Conservation (phyloP, 176 grass and related monocot genomes). For the Dactylis glomerata region DNA sequence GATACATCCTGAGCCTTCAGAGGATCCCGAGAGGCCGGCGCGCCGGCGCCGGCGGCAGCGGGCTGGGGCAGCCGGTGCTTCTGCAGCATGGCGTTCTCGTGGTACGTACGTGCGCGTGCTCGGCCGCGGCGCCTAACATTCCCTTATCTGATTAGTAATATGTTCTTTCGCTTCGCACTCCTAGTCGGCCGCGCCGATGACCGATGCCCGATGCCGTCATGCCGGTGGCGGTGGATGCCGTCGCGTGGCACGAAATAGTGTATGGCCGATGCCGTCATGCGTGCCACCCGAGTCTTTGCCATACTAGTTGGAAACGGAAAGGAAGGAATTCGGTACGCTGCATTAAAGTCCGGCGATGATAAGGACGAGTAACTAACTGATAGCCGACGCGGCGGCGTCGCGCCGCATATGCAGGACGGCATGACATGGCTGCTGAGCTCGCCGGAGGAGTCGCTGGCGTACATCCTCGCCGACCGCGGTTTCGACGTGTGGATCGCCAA, state of each 20-base stretch:
- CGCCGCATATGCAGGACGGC: conserved; percentile 55
- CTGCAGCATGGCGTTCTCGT: conserved; percentile 79
- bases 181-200: neutral
- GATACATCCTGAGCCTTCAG: conserved; percentile 76
- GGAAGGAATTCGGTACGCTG: neutral
- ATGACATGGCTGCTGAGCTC: conserved; percentile 63
- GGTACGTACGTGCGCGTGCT: conserved; percentile 21
- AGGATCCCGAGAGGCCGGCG: conserved; percentile 50
- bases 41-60: neutral
- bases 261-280: neutral
- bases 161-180: neutral
- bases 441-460: conserved; percentile 70
- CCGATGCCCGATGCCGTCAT: neutral
- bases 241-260: neutral
- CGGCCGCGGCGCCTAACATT: neutral
- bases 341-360: neutral
- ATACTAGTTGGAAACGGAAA: neutral
- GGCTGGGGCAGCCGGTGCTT: conserved; percentile 63
- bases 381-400: neutral
- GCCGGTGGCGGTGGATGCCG: neutral
- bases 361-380: neutral
- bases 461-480: conserved; percentile 65
- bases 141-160: neutral
- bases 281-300: neutral
- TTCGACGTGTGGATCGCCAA: conserved; percentile 96